These are phyloP conservation scores for Colletotrichum nymphaeae DNA, from an alignment of 2,329 filamentous ascomycete species.

Conservation along the genomic window DNA sequence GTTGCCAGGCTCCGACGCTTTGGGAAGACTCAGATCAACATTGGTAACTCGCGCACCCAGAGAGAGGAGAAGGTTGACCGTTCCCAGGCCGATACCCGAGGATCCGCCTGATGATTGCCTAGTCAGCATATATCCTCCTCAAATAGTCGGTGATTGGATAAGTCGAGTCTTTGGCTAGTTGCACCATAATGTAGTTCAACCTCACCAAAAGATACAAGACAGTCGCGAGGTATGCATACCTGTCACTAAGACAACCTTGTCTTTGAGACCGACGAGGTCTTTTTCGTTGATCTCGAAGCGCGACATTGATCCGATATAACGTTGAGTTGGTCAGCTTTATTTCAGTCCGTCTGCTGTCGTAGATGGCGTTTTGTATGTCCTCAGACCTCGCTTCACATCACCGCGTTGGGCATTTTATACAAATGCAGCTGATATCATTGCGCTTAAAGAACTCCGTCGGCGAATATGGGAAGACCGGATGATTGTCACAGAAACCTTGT, in stretches of 20 bases:
- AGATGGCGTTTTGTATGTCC: neutral
- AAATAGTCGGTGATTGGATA: neutral
- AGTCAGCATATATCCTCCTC: neutral
- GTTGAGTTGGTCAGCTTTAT: neutral
- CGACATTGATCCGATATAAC: neutral
- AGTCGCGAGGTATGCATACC: neutral
- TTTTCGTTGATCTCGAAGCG: neutral
- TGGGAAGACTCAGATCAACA: neutral
- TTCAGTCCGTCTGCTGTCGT: neutral
- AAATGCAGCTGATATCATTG: neutral
- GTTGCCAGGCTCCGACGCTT: neutral
- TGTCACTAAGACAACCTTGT: neutral
- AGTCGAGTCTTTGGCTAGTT: neutral
- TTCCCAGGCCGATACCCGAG: neutral
- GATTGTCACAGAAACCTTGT: neutral
- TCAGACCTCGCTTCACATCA: neutral
- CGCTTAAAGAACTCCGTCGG: neutral
- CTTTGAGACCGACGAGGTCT: neutral
- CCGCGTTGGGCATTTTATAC: neutral
- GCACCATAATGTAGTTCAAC: neutral
- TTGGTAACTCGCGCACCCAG: neutral
- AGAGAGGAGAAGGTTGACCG: neutral
- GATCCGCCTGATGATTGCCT: neutral
- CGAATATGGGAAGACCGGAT: neutral
- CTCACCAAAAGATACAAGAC: neutral